These are phyloP conservation scores for Phycomyces blakesleeanus DNA, from an alignment of 192 early-diverging fungal species.

Conservation along the genomic window DNA sequence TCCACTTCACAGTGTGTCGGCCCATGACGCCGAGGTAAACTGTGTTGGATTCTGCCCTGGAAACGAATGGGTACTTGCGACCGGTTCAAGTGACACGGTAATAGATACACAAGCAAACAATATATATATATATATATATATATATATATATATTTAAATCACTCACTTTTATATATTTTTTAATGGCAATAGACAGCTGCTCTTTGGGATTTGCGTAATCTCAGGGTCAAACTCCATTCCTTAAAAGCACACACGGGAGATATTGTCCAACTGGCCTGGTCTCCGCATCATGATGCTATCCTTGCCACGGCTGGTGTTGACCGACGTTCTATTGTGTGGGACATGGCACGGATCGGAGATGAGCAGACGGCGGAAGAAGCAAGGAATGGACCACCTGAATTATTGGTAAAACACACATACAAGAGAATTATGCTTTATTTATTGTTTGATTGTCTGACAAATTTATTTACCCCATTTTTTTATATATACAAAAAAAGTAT, in stretches of 20 bases:
- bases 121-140: too few species aligned
- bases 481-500: too few species aligned
- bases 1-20: slow-evolving; percentile 69
- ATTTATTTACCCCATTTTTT: too few species aligned
- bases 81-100: slow-evolving; percentile 90
- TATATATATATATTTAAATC: too few species aligned
- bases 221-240: slow-evolving; percentile 79
- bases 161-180: too few species aligned
- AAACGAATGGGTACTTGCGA: slow-evolving; percentile 87
- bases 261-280: slow-evolving; percentile 91
- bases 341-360: slow-evolving; percentile 88
- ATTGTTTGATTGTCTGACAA: background rate
- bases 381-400: slow-evolving; percentile 96
- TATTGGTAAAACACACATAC: slow-evolving; percentile 57
- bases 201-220: slow-evolving; percentile 95
- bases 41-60: slow-evolving; percentile 91
- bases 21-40: slow-evolving; percentile 91
- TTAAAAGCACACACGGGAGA: slow-evolving; percentile 89
- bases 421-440: too few species aligned
- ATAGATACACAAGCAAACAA: slow-evolving; percentile 17
- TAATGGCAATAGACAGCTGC: slow-evolving; percentile 62
- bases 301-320: slow-evolving; percentile 89
- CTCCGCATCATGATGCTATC: slow-evolving; percentile 87
- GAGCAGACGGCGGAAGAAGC: slow-evolving; percentile 92
- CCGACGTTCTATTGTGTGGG: slow-evolving; percentile 92